phyloP scores from a whole-genome alignment of 2,329 filamentous ascomycete genomes.

The Trichoderma hamatum region DNA sequence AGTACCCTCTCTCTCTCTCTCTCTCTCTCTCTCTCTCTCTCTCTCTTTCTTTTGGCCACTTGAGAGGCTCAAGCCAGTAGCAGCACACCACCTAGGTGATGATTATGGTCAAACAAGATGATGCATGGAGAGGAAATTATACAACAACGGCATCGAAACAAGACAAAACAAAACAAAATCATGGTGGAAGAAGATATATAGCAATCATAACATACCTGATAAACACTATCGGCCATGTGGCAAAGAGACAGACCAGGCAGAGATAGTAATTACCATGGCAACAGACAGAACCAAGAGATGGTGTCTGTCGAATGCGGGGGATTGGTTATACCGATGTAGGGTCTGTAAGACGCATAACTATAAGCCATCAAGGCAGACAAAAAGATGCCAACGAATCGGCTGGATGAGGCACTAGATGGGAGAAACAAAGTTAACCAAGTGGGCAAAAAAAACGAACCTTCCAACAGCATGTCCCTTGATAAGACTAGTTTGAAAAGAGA shows the following conservation, averaged over 20 bases:
- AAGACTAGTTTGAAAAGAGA: slow-evolving; percentile 6
- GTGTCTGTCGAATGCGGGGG: slow-evolving; percentile 19
- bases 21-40: no score
- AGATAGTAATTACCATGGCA: not conserved
- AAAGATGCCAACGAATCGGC: slow-evolving; percentile 1
- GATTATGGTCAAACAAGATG: not conserved
- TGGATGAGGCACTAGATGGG: not conserved
- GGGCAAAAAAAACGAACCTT: not conserved
- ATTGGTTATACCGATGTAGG: not conserved
- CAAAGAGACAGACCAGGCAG: not conserved
- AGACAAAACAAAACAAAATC: not conserved
- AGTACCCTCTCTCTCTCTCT: no score
- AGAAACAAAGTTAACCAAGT: not conserved
- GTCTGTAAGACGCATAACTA: slow-evolving; percentile 3
- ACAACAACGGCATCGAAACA: not conserved
- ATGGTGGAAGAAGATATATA: not conserved
- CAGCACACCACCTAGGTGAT: not conserved
- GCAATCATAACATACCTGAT: not conserved
- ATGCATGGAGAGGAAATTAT: not conserved
- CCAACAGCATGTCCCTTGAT: slow-evolving; percentile 13
- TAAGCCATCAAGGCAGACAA: slow-evolving; percentile 5
- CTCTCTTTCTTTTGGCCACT: not conserved
- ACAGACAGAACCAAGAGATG: not conserved
- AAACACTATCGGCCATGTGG: not conserved
- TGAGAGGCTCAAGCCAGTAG: not conserved